A percentile compares a stretch with the other conserved stretches of the same genome.
These are phyloP conservation scores for Suillus subluteus DNA, from an alignment of 768 basidiomycete genomes.

Conservation along the genomic window DNA sequence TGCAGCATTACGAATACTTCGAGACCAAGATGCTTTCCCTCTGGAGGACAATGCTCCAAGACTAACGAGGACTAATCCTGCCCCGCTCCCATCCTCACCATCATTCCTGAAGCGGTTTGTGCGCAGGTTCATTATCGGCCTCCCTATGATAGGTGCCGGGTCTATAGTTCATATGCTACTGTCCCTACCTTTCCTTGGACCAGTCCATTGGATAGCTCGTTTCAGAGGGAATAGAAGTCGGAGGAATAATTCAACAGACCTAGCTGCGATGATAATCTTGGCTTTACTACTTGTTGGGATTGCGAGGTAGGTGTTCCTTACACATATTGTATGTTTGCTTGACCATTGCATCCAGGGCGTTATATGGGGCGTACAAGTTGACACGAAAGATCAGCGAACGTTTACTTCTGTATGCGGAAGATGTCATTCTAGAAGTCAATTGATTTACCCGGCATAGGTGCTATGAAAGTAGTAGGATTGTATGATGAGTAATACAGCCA, in stretches of 20 bases:
- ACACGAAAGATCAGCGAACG: constrained; percentile 64
- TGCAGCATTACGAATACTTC: constrained; percentile 63
- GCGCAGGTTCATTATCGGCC: constrained; percentile 73
- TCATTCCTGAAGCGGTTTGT: constrained; percentile 59
- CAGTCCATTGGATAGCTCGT: constrained; percentile 71
- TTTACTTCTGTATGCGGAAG: constrained; percentile 71
- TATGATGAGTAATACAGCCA: constrained; percentile 3
- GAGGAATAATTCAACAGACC: constrained; percentile 60
- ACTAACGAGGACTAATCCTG: constrained; percentile 17
- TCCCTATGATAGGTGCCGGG: constrained; percentile 78
- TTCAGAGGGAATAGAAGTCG: constrained; percentile 58
- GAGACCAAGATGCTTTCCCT: constrained; percentile 53
- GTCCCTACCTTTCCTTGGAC: constrained; percentile 64
- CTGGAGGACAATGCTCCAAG: constrained; percentile 25
- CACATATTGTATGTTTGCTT: constrained; percentile 13
- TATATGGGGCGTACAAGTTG: constrained; percentile 69
- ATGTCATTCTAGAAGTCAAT: constrained; percentile 79
- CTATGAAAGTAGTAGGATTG: neutral
- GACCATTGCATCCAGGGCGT: constrained; percentile 49
- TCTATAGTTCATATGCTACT: constrained; percentile 75
- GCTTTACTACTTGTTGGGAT: constrained; percentile 64
- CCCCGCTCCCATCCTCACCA: constrained; percentile 35
- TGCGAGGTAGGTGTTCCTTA: constrained; percentile 50
- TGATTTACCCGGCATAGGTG: constrained; percentile 27
- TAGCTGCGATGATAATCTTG: constrained; percentile 68